These are phyloP conservation scores for Teratosphaeria pseudoeucalypti DNA, from an alignment of 2,329 filamentous ascomycete species.

Conservation along the genomic window DNA sequence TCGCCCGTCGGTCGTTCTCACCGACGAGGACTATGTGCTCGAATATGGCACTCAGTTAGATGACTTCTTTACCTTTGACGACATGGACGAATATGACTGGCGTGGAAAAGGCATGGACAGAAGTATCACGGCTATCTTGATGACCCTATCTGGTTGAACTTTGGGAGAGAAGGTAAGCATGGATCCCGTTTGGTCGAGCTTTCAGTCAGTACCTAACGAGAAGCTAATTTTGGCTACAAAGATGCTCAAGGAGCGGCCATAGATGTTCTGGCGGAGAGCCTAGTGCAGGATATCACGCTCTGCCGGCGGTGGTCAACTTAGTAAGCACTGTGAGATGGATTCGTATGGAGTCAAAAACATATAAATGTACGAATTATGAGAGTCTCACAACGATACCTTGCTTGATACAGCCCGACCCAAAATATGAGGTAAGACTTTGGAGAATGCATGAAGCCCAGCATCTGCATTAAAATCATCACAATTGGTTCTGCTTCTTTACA, in stretches of 20 bases:
- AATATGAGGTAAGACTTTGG: neutral
- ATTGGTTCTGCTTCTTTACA: neutral
- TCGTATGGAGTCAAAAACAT: no score
- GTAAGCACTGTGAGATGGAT: neutral
- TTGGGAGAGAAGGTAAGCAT: constrained; percentile 45
- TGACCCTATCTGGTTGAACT: constrained; percentile 44
- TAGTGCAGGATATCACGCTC: neutral
- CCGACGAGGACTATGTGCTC: constrained; percentile 55
- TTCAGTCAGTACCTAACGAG: neutral
- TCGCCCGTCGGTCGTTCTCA: neutral
- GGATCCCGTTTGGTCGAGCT: neutral
- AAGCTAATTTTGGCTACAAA: neutral
- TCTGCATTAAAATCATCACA: neutral
- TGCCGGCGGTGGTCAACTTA: neutral
- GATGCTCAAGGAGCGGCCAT: neutral
- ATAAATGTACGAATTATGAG: no score
- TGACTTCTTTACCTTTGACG: neutral
- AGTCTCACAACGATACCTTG: no score
- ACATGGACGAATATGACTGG: constrained; percentile 37
- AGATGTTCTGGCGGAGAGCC: neutral
- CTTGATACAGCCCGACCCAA: neutral
- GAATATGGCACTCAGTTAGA: constrained; percentile 42
- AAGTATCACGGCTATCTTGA: constrained; percentile 48
- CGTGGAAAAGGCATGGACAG: constrained; percentile 40
- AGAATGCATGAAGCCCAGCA: neutral